phyloP scores from a whole-genome alignment of 768 basidiomycete species.

The Artomyces pyxidatus region DNA sequence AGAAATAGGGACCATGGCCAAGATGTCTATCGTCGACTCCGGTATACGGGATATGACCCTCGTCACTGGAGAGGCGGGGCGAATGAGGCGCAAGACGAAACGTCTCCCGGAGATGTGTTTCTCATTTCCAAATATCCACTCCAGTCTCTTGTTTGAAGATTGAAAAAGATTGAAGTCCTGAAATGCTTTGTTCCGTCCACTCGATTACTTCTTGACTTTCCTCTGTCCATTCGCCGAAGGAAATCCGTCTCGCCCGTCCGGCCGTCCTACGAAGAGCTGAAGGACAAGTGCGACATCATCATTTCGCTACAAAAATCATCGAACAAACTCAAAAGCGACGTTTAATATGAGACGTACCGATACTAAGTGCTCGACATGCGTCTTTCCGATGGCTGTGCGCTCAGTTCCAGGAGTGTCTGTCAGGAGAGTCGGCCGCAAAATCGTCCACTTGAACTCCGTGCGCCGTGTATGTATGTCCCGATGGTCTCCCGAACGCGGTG shows the following conservation, averaged over 20 bases:
- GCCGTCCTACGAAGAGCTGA: slow-evolving; percentile 38
- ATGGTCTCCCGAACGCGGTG: slow-evolving; percentile 38
- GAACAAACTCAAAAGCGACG: not conserved
- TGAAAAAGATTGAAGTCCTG: no score
- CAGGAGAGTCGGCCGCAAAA: slow-evolving; percentile 56
- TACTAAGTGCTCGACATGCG: slow-evolving; percentile 38
- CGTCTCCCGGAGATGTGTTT: no score
- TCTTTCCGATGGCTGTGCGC: slow-evolving; percentile 43
- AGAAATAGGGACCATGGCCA: no score
- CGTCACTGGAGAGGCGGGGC: no score
- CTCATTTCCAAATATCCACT: no score
- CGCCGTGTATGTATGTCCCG: slow-evolving; percentile 34
- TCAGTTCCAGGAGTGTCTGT: slow-evolving; percentile 43
- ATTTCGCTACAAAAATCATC: slow-evolving; percentile 26
- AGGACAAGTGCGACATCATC: slow-evolving; percentile 50
- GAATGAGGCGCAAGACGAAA: no score
- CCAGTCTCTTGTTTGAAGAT: no score
- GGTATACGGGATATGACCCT: no score
- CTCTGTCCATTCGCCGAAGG: slow-evolving; percentile 5
- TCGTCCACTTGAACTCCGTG: slow-evolving; percentile 54
- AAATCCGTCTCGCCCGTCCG: slow-evolving; percentile 38
- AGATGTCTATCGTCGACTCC: no score
- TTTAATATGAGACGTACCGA: slow-evolving; percentile 35
- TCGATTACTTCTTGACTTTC: no score
- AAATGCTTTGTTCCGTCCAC: no score